Evolutionary conservation across 345 rosid genomes (phyloP), one percentile per base, ranked within the genome.

Genomic region (Euphorbia lathyris): DNA sequence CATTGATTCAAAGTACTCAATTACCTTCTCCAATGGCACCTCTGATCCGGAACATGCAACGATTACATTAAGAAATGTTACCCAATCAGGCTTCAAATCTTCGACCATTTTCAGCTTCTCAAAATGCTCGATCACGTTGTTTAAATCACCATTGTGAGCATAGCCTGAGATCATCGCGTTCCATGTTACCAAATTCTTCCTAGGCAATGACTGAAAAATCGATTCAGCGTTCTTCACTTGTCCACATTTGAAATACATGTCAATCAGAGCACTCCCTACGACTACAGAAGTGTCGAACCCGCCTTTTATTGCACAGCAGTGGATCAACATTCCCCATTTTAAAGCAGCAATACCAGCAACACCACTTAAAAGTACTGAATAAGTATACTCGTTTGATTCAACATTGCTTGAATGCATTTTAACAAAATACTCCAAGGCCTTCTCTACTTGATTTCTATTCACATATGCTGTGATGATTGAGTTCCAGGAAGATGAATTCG

Each of bases 201-300:
- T 76, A 25, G 85, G 82, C 71, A 86, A 70, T 2, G 79, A 80
- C 48, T 32, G 67, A 60, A 90, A 90, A 53, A 87, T 48, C 23
- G 74, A 77, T 72, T 85, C 93, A 4, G 92, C 90, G 9, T 62
- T 60, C 69, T 73, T 74, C 47, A 87, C 62, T 78, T 78, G 78
- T 57, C 97, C 96, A 22, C 96, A 93, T 74, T 93, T 90, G 13
- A 87, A 82, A 79, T 93, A 90, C 98, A 86, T 84, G 79, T 93
- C 93, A 53, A 88, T 68, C 4, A 88, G 78, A 80, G 98, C 89
- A 72, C 91, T 85, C 3, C 85, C 97, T 12, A 88, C 85, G 13
- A 88, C 90, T 42, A 87, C 76, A 23, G 79, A 77, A 36, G 82
- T 20, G 56, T 85, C 81, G 53, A 86, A 72, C 26, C 85, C 82